Conservation (phyloP, 2,329 filamentous ascomycete species). For the Penicillium sclerotigenum region DNA sequence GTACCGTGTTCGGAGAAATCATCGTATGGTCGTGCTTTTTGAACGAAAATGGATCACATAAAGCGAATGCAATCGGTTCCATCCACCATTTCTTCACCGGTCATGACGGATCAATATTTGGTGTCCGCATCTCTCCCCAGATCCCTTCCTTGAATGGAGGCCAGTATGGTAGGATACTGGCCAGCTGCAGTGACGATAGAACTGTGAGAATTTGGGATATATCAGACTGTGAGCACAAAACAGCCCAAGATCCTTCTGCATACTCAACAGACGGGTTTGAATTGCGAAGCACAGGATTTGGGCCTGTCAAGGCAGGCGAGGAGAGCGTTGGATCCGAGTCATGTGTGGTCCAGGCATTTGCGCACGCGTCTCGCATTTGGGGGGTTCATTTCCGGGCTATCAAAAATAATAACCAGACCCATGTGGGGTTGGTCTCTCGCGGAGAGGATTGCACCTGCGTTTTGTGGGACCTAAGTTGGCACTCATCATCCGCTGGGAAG, state of each 20-base stretch:
- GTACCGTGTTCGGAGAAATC: constrained; percentile 93
- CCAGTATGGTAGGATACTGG: constrained; percentile 60
- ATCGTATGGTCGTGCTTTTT: constrained; percentile 75
- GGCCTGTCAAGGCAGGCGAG: constrained; percentile 37
- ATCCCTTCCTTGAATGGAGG: constrained; percentile 41
- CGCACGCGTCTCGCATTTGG: constrained; percentile 89
- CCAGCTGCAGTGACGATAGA: constrained; percentile 91
- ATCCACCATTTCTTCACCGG: constrained; percentile 59
- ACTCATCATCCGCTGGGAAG: constrained; percentile 9
- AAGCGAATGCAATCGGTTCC: constrained; percentile 29
- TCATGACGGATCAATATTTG: constrained; percentile 93
- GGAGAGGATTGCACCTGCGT: constrained; percentile 81
- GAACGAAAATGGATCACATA: constrained; percentile 8
- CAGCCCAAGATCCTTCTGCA: constrained; percentile 31
- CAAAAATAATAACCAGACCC: constrained; percentile 19
- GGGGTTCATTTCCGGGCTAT: constrained; percentile 63
- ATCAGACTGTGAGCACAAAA: constrained; percentile 48
- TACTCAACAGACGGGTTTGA: constrained; percentile 38
- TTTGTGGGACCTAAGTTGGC: constrained; percentile 62
- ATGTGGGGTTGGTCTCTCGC: constrained; percentile 65
- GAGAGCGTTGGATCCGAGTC: constrained; percentile 41
- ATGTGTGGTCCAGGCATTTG: constrained; percentile 71
- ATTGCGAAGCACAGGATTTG: constrained; percentile 62
- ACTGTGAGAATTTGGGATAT: constrained; percentile 88
- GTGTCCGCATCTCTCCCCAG: constrained; percentile 70